Evolutionary conservation across 805 yeast genomes (phyloP), one percentile per base, ranked within the genome.

Genomic region (Wickerhamiella kurtzmanii): DNA sequence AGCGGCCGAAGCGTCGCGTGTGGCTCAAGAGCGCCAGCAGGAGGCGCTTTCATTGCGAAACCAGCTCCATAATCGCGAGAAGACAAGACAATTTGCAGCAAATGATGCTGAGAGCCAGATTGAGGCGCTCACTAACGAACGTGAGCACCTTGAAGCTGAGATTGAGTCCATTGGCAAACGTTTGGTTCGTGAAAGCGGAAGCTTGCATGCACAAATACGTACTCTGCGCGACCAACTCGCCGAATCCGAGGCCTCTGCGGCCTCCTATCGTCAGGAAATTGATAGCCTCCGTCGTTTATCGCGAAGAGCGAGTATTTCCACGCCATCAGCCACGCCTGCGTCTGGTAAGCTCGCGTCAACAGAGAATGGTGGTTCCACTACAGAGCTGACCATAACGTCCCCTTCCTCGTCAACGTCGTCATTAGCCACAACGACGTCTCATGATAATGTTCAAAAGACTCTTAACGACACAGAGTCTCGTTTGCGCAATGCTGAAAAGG

Each of bases 1-100:
- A 58, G 64, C 89, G n/a, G 67, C 73, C 9, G 96, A 88, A 48
- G 68, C 83, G 3, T 73, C 85, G 47, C 73, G 75, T 28, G 69
- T 79, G 62, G 63, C 88, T 2, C 92, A 80, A 57, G 95, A 87
- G 57, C 74, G 94, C 50, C 77, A 83, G 0, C 70, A 88, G 44
- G 97, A 89, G 63, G 72, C 85, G 0, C 69, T 79, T 1, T 77
- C 85, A 0, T 75, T 87, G 63, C 72, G 94, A 54, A 68, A 82
- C 49, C 61, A 85, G 36, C 58, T 88, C 22, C 62, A 75, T 41
- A 95, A 85, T 41, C 71, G 75, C 4, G 89, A 87, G 55, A 78
- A 76, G 41, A 72, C 68, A 36, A 72, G 75, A 38, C 73, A 71
- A 32, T 53, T 58, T 2, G 74, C 74, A 47, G 61, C 74, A n/a